phyloP scores from a whole-genome alignment of 1,284 basidiomycete species.

The Moesziomyces parantarcticus region DNA sequence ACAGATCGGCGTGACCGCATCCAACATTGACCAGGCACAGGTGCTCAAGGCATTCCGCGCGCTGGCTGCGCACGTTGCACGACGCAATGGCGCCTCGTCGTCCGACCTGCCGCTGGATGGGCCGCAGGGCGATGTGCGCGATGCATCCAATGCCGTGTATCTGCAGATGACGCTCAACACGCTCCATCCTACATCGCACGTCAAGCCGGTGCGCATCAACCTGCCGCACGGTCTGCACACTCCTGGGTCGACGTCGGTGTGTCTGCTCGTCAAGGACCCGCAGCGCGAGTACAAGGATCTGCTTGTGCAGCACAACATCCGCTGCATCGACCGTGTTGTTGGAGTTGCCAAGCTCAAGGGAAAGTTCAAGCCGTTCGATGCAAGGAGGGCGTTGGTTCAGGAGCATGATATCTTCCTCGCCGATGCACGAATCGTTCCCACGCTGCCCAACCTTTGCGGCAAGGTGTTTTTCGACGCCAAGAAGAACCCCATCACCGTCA shows the following conservation, averaged over 20 bases:
- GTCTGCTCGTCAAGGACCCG: conserved; percentile 93
- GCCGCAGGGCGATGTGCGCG: conserved; percentile 30
- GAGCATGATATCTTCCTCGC: conserved; percentile 93
- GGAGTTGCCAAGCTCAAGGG: conserved; percentile 73
- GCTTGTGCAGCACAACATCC: conserved; percentile 80
- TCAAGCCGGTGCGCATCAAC: conserved; percentile 61
- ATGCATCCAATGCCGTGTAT: conserved; percentile 52
- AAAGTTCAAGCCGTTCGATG: conserved; percentile 77
- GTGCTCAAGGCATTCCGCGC: conserved; percentile 61
- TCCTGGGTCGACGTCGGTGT: conserved; percentile 81
- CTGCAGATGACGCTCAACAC: conserved; percentile 60
- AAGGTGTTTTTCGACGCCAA: conserved; percentile 92
- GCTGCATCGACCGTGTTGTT: conserved; percentile 91
- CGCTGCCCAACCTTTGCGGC: conserved; percentile 87
- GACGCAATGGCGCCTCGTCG: conserved; percentile 11
- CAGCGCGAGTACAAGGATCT: conserved; percentile 96
- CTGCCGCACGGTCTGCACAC: conserved; percentile 79
- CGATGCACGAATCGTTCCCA: conserved; percentile 87
- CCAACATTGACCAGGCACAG: conserved; percentile 52
- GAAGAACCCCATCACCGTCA: conserved; percentile 95
- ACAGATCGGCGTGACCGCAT: conserved; percentile 26
- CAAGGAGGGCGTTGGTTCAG: conserved; percentile 82
- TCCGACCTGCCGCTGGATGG: conserved; percentile 57
- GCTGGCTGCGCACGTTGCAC: conserved; percentile 48
- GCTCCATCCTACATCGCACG: conserved; percentile 42